Evolutionary conservation across 139 green algal genomes (phyloP).

Genomic region (Chlamydomonas schloesseri): DNA sequence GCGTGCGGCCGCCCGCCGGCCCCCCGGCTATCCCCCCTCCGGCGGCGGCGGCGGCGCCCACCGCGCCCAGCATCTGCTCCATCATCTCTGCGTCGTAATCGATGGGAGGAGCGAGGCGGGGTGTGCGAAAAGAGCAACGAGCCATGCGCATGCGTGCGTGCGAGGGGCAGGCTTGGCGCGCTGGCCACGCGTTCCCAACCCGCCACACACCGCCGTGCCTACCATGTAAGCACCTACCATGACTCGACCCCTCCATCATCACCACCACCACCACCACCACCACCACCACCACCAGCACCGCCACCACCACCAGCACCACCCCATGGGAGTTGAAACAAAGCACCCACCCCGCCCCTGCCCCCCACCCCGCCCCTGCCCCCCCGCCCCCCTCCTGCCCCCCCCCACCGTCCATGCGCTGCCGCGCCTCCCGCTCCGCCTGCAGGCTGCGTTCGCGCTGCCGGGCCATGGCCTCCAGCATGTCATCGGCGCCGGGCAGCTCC

Average conservation of each 20-base stretch:
- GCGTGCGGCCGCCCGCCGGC: background rate
- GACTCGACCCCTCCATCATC: too few species aligned
- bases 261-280: too few species aligned
- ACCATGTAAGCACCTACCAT: too few species aligned
- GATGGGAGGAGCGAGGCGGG: too few species aligned
- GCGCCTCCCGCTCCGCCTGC: conserved; percentile 10
- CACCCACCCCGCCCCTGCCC: too few species aligned
- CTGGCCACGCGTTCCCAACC: too few species aligned
- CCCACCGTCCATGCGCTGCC: conserved; percentile 22
- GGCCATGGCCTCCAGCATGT: conserved; percentile 37
- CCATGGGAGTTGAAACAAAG: too few species aligned
- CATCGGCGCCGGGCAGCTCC: conserved; percentile 43
- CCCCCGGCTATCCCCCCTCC: background rate
- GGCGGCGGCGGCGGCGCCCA: background rate
- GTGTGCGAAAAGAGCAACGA: background rate
- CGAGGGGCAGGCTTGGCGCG: too few species aligned
- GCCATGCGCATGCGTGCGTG: too few species aligned
- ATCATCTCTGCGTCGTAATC: conserved; percentile 29
- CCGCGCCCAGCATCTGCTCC: conserved; percentile 6
- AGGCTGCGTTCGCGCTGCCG: background rate
- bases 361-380: background rate
- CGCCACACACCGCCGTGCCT: too few species aligned
- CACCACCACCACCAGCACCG: too few species aligned
- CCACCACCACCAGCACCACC: too few species aligned
- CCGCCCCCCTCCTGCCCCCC: background rate